These are phyloP conservation scores for Boletus sp. DNA, from an alignment of 768 basidiomycete genomes.

Conservation along the genomic window DNA sequence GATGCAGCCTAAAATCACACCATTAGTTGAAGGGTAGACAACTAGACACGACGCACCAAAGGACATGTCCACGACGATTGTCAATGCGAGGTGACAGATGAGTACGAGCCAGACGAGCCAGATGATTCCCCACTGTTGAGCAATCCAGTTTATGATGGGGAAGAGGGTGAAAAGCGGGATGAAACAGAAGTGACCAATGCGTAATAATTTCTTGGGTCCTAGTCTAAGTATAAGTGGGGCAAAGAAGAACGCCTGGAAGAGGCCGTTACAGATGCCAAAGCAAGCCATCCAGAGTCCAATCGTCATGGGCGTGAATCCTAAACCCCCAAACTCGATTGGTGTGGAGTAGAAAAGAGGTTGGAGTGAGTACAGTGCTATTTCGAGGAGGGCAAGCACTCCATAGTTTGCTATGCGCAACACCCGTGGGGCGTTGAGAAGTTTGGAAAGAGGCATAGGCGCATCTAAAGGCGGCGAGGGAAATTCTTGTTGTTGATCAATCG, in stretches of 20 bases:
- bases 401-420: conserved; percentile 37
- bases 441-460: conserved; percentile 22
- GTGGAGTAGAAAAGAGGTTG: conserved; percentile 41
- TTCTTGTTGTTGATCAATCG: conserved; percentile 11
- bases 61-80: conserved; percentile 29
- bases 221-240: conserved; percentile 27
- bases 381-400: conserved; percentile 32
- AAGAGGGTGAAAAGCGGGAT: conserved; percentile 31
- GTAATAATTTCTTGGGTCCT: conserved; percentile 33
- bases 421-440: conserved; percentile 29
- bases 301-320: conserved; percentile 34
- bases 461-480: conserved; percentile 5
- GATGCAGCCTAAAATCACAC: conserved; percentile 47
- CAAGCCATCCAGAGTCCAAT: conserved; percentile 38
- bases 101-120: conserved; percentile 29
- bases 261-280: conserved; percentile 32
- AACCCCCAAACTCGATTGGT: conserved; percentile 34
- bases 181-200: conserved; percentile 26
- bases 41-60: conserved; percentile 25
- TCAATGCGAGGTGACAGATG: conserved; percentile 21
- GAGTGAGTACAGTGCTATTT: conserved; percentile 35
- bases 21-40: conserved; percentile 3
- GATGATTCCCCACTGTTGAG: conserved; percentile 20
- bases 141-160: conserved; percentile 29
- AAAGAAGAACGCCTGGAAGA: conserved; percentile 34